Evolutionary conservation across 2,329 filamentous ascomycete genomes (phyloP), one percentile per base, ranked within the genome.

Genomic region (Apiospora kogelbergensis): DNA sequence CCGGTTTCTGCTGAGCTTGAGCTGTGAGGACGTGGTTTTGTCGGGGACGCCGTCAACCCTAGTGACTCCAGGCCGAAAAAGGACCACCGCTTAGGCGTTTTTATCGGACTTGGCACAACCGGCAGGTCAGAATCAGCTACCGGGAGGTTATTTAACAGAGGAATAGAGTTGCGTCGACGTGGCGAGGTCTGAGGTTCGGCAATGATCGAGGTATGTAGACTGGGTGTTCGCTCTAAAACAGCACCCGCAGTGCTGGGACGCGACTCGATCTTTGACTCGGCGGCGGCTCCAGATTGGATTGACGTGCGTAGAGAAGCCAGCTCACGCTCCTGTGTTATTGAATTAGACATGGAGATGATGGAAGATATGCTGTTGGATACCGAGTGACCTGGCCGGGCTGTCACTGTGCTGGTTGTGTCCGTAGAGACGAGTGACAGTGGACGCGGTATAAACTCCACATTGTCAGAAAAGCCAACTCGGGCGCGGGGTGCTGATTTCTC

Each of bases 371-470:
- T 97, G 69, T 91, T 92, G 33, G 92, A 92, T 42, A 93, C 85
- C 1, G 91, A 93, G 78, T 95, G 93, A 6, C 89, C 88, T 3
- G 86, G 86, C 33, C 89, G 87, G 22, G 90, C 86, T 0, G 93
- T 94, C 67, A 89, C 82, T 2, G 92, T 96, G 76, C 91, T 94
- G 63, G 93, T 91, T 0, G 93, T 94, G 77, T 96, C 94, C 24
- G 90, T 95, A 1, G 94, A 97, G 17, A 97, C 90, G 24, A 95
- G 84, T 1, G 95, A 97, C 22, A 97, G 81, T 0, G 95, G 94
- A 13, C 93, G 88, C 6, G 92, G 92, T 74, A 95, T 95, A 71
- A 92, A 94, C 78, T 97, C 93, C 37, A 97, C 85, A 13, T 89
- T 92, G 72, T 97, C 94, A 0, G 93, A 94, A 76, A 97, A 97